These are phyloP conservation scores for Fusarium vanettenii DNA, from an alignment of 2,329 filamentous ascomycete species.

Conservation along the genomic window DNA sequence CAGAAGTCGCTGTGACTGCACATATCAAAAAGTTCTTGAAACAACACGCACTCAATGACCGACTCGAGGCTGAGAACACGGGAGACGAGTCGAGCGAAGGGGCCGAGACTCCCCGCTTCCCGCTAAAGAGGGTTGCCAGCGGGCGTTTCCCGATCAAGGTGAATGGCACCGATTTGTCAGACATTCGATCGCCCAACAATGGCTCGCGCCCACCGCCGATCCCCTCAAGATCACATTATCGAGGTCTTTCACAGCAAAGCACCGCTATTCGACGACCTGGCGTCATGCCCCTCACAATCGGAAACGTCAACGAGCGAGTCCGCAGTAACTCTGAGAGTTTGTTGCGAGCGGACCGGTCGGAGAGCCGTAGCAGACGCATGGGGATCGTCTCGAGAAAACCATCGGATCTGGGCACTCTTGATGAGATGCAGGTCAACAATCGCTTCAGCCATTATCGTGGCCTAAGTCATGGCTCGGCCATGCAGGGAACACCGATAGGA, in stretches of 20 bases:
- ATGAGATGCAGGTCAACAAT: slow-evolving; percentile 72
- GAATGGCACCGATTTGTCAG: slow-evolving; percentile 76
- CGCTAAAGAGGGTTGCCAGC: slow-evolving; percentile 70
- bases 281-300: slow-evolving; percentile 77
- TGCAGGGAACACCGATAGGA: slow-evolving; percentile 63
- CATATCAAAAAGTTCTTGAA: slow-evolving; percentile 72
- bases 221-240: slow-evolving; percentile 80
- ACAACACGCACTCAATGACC: slow-evolving; percentile 63
- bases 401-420: slow-evolving; percentile 70
- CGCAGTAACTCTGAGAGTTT: slow-evolving; percentile 74
- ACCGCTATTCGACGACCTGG: slow-evolving; percentile 74
- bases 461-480: slow-evolving; percentile 75
- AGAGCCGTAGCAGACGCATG: slow-evolving; percentile 71
- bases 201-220: slow-evolving; percentile 77
- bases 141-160: slow-evolving; percentile 78
- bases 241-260: slow-evolving; percentile 77
- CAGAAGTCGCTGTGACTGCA: slow-evolving; percentile 68
- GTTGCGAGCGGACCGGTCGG: slow-evolving; percentile 63
- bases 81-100: slow-evolving; percentile 77
- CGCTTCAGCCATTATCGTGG: slow-evolving; percentile 75
- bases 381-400: slow-evolving; percentile 70
- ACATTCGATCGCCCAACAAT: slow-evolving; percentile 75
- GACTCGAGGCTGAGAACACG: slow-evolving; percentile 66
- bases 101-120: slow-evolving; percentile 81
- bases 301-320: slow-evolving; percentile 74